Percentiles rank a stretch among this genome's conserved stretches.
Conservation (phyloP, 2,329 filamentous ascomycete species). For the Verticillium nubilum region DNA sequence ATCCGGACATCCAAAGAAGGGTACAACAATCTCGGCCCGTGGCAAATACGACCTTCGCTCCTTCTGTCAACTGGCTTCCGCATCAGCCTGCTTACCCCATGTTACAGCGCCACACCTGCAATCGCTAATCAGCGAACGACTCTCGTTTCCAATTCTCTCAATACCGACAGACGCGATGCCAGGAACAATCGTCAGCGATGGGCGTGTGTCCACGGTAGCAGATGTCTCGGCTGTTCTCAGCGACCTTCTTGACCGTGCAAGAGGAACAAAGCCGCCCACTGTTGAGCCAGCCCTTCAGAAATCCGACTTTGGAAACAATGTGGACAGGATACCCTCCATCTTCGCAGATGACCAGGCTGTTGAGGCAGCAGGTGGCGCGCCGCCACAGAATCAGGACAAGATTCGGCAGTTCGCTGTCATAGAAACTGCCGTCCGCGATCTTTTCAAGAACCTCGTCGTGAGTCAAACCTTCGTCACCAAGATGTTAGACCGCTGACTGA, state of each 20-base stretch:
- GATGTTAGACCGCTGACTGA: constrained; percentile 2
- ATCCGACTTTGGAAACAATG: constrained; percentile 52
- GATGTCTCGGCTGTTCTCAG: constrained; percentile 49
- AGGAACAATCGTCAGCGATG: constrained; percentile 34
- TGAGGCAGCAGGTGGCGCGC: constrained; percentile 18
- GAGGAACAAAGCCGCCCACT: constrained; percentile 49
- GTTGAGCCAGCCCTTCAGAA: constrained; percentile 75
- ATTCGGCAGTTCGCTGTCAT: constrained; percentile 62
- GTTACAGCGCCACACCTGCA: background rate
- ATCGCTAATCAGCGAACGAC: background rate
- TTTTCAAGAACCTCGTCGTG: constrained; percentile 77
- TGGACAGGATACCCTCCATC: constrained; percentile 35
- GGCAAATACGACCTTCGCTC: background rate
- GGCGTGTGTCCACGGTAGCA: constrained; percentile 47
- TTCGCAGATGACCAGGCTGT: constrained; percentile 27
- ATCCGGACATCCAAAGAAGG: background rate
- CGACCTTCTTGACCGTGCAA: constrained; percentile 54
- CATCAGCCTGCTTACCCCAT: background rate
- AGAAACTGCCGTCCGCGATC: constrained; percentile 76
- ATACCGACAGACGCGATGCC: constrained; percentile 37
- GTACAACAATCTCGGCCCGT: background rate
- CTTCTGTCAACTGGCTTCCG: background rate
- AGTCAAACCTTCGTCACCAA: constrained; percentile 22
- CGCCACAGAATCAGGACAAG: constrained; percentile 31
- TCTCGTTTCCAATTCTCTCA: background rate